Evolutionary conservation across 768 basidiomycete genomes (phyloP).

Genomic region (Mycena pura): DNA sequence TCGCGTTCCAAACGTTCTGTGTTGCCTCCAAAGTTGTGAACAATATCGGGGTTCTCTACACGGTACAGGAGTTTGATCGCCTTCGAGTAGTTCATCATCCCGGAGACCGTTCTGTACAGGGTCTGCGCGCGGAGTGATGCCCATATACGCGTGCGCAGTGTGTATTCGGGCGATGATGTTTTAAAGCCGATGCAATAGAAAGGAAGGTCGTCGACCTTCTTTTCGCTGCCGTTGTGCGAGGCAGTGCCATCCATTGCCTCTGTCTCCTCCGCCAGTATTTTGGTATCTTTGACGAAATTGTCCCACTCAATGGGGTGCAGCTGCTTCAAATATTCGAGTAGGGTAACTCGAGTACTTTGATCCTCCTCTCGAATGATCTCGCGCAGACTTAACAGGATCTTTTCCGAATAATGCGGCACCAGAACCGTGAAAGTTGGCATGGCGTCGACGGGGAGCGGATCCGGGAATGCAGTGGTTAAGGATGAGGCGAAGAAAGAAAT

Average conservation of each 20-base stretch:
- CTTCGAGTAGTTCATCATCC: constrained; percentile 99
- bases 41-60: constrained; percentile 97
- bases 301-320: constrained; percentile 99
- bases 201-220: constrained; percentile 92
- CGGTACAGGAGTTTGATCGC: constrained; percentile 99
- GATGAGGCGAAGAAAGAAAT: constrained; percentile 99
- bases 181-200: constrained; percentile 99
- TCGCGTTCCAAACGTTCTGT: constrained; percentile 96
- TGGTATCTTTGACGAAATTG: constrained; percentile 99
- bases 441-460: constrained; percentile 93
- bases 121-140: constrained; percentile 98
- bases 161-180: constrained; percentile 97
- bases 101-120: constrained; percentile 96
- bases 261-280: constrained; percentile 94
- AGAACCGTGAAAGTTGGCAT: constrained; percentile 99
- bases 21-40: constrained; percentile 95
- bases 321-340: constrained; percentile 98
- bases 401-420: constrained; percentile 98
- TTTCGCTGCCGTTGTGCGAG: constrained; percentile 69
- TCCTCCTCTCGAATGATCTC: constrained; percentile 99
- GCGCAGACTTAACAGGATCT: constrained; percentile 93
- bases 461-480: constrained; percentile 93
- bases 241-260: constrained; percentile 61
- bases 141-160: constrained; percentile 98
- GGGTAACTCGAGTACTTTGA: constrained; percentile 93